A percentile compares a stretch with the other conserved stretches of the same genome.
Conservation (phyloP, 192 early-diverging fungal genomes). For the Coemansia sp. region DNA sequence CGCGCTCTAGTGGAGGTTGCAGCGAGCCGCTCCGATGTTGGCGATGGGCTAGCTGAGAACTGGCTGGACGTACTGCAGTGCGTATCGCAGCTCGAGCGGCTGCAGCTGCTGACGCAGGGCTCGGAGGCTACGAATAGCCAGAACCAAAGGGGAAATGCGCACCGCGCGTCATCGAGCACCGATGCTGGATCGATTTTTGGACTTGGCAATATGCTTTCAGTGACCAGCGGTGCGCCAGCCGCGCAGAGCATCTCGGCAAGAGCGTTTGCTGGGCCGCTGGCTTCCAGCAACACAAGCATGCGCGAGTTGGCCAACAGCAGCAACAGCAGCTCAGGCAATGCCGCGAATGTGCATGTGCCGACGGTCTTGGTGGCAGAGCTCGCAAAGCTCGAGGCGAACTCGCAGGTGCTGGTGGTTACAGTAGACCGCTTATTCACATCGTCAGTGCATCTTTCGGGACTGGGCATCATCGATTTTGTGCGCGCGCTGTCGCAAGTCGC, state of each 20-base stretch:
- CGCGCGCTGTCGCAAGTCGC: slow-evolving; percentile 78
- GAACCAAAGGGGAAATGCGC: not conserved
- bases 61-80: slow-evolving; percentile 86
- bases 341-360: slow-evolving; percentile 63
- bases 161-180: slow-evolving; percentile 15
- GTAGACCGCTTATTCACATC: slow-evolving; percentile 85
- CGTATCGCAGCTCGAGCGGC: slow-evolving; percentile 82
- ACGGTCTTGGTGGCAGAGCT: slow-evolving; percentile 66
- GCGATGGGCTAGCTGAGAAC: slow-evolving; percentile 61
- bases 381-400: slow-evolving; percentile 61
- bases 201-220: slow-evolving; percentile 21
- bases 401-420: slow-evolving; percentile 72
- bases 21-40: slow-evolving; percentile 55
- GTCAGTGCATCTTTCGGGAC: slow-evolving; percentile 73
- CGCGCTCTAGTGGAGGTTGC: slow-evolving; percentile 80
- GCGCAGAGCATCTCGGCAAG: slow-evolving; percentile 38
- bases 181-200: slow-evolving; percentile 23
- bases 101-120: slow-evolving; percentile 66
- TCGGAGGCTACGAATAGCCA: slow-evolving; percentile 16
- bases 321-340: slow-evolving; percentile 42
- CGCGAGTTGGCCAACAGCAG: slow-evolving; percentile 10
- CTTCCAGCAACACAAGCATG: slow-evolving; percentile 24
- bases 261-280: slow-evolving; percentile 66
- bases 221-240: slow-evolving; percentile 5
- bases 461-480: slow-evolving; percentile 88